A percentile compares a stretch with the other conserved stretches of the same genome.
These are phyloP conservation scores for Talaromyces adpressus DNA, from an alignment of 495 filamentous ascomycete genomes.

Conservation along the genomic window DNA sequence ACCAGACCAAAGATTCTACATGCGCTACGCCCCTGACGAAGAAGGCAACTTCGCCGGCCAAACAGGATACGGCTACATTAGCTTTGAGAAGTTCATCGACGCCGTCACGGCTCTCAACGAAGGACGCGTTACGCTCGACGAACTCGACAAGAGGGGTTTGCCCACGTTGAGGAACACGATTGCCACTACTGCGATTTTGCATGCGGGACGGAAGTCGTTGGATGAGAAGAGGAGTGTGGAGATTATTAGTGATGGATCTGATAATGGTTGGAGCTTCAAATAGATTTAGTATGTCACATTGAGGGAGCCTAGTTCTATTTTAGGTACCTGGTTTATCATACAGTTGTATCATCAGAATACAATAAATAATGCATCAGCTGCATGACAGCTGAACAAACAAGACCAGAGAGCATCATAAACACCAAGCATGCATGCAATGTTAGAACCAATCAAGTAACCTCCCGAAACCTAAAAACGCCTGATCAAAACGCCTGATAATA, in stretches of 20 bases:
- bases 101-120: conserved; percentile 73
- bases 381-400: background rate
- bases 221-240: conserved; percentile 73
- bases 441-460: background rate
- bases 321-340: conserved; percentile 1
- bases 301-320: background rate
- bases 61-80: conserved; percentile 87
- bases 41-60: conserved; percentile 91
- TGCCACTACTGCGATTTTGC: conserved; percentile 82
- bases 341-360: conserved; percentile 1
- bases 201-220: conserved; percentile 74
- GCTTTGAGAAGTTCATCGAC: conserved; percentile 94
- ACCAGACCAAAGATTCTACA: conserved; percentile 59
- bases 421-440: background rate
- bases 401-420: background rate
- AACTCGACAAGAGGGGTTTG: conserved; percentile 71
- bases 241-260: conserved; percentile 50
- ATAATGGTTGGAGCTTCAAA: conserved; percentile 60
- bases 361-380: background rate
- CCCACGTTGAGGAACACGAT: conserved; percentile 86
- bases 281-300: conserved; percentile 26
- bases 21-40: conserved; percentile 92
- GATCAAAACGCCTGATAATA: background rate
- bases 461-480: background rate
- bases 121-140: conserved; percentile 58